A percentile compares a stretch with the other conserved stretches of the same genome.
Conservation (phyloP, 2,329 filamentous ascomycete species). For the Seiridium unicorne region DNA sequence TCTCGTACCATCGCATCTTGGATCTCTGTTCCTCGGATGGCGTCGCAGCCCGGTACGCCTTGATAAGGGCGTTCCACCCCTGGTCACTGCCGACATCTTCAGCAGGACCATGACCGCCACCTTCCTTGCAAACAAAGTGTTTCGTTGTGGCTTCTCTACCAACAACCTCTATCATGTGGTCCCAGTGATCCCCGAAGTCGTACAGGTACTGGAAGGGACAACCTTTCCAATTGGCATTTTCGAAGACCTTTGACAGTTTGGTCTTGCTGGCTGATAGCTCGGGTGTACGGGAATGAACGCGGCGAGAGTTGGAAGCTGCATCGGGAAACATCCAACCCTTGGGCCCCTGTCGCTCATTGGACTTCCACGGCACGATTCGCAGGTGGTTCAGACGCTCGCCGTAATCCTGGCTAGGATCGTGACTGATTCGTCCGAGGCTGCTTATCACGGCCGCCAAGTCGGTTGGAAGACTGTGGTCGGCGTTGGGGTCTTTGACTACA, state of each 20-base stretch:
- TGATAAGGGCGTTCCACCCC: neutral
- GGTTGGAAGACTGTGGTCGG: neutral
- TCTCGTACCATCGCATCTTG: neutral
- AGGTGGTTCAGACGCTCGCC: neutral
- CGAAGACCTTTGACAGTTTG: neutral
- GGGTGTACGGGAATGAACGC: neutral
- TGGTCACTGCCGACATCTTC: neutral
- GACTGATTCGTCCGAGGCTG: neutral
- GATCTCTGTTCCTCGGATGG: neutral
- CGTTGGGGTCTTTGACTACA: neutral
- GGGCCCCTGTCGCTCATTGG: neutral
- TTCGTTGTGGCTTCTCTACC: neutral
- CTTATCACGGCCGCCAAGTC: neutral
- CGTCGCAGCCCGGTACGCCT: neutral
- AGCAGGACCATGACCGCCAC: neutral
- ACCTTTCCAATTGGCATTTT: neutral
- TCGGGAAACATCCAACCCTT: neutral
- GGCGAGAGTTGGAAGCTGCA: neutral
- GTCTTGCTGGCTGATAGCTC: neutral
- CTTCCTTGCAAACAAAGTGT: neutral
- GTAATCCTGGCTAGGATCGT: neutral
- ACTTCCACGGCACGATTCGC: neutral
- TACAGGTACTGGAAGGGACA: neutral
- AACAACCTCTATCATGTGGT: neutral
- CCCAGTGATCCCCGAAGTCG: conserved; percentile 4